Evolutionary conservation across 805 yeast genomes (phyloP).

Genomic region (Ogataea zsoltii): DNA sequence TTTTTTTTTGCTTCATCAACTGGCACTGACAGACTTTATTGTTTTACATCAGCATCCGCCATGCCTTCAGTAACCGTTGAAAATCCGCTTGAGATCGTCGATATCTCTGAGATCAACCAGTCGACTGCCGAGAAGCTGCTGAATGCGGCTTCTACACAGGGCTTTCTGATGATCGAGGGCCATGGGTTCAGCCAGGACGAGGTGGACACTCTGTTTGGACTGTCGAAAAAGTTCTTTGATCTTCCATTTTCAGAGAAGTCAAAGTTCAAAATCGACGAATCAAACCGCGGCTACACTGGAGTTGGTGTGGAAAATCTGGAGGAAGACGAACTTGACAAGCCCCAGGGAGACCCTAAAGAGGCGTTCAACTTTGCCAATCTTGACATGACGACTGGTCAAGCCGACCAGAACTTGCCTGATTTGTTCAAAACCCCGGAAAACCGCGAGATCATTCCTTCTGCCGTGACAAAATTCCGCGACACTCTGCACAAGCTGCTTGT

Average conservation of each 20-base stretch:
- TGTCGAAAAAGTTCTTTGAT: constrained; percentile 31
- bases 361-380: constrained; percentile 64
- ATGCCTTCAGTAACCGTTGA: constrained; percentile 24
- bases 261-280: constrained; percentile 48
- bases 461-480: constrained; percentile 47
- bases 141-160: constrained; percentile 52
- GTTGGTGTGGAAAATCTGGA: constrained; percentile 46
- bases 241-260: constrained; percentile 53
- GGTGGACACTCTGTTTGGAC: constrained; percentile 35
- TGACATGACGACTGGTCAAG: constrained; percentile 49
- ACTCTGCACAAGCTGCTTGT: constrained; percentile 52
- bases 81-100: constrained; percentile 58
- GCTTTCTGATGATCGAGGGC: constrained; percentile 52
- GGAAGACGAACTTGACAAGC: constrained; percentile 34
- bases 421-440: constrained; percentile 47
- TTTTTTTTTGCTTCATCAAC: no score
- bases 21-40: no score
- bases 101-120: constrained; percentile 46
- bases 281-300: constrained; percentile 46
- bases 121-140: constrained; percentile 52
- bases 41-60: background rate
- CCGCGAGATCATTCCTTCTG: constrained; percentile 40
- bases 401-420: constrained; percentile 48
- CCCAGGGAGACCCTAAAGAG: constrained; percentile 52
- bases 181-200: constrained; percentile 47